A percentile compares a stretch with the other conserved stretches of the same genome.
Evolutionary conservation across 2,329 filamentous ascomycete species (phyloP).

Genomic region (Periconia macrospinosa): DNA sequence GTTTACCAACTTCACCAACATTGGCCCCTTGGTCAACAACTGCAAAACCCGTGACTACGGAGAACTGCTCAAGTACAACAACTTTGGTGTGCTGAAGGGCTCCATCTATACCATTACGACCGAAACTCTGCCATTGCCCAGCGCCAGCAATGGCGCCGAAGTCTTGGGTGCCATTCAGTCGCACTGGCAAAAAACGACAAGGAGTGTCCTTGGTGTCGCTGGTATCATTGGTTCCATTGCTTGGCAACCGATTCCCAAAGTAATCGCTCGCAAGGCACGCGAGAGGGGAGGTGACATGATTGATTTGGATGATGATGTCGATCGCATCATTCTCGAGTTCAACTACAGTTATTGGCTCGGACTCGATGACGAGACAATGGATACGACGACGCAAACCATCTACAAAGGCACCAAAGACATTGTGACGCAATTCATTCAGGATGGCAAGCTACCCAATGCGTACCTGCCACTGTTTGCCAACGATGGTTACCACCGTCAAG

Average conservation of each 20-base stretch:
- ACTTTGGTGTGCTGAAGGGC: constrained; percentile 37
- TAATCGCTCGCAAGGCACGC: constrained; percentile 20
- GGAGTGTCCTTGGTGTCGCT: constrained; percentile 15
- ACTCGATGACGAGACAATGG: constrained; percentile 39
- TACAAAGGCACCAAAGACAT: constrained; percentile 42
- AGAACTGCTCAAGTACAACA: constrained; percentile 50
- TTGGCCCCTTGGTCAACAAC: constrained; percentile 48
- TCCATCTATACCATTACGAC: constrained; percentile 34
- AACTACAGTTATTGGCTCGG: constrained; percentile 44
- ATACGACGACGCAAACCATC: constrained; percentile 40
- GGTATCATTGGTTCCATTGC: constrained; percentile 31
- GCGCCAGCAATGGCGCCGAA: constrained; percentile 16
- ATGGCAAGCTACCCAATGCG: constrained; percentile 42
- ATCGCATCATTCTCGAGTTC: constrained; percentile 49
- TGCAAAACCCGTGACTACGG: constrained; percentile 53
- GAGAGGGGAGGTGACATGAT: constrained; percentile 36
- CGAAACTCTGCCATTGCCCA: constrained; percentile 26
- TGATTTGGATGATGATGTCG: constrained; percentile 42
- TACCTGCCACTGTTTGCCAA: constrained; percentile 53
- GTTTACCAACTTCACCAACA: constrained; percentile 59
- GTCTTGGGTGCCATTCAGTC: constrained; percentile 23
- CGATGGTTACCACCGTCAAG: constrained; percentile 47
- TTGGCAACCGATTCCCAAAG: constrained; percentile 31
- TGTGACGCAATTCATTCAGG: constrained; percentile 36
- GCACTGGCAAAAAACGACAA: constrained; percentile 26